A percentile compares a stretch with the other conserved stretches of the same genome.
Conservation (phyloP, 2,329 filamentous ascomycete species). For the Blastomyces percursus region DNA sequence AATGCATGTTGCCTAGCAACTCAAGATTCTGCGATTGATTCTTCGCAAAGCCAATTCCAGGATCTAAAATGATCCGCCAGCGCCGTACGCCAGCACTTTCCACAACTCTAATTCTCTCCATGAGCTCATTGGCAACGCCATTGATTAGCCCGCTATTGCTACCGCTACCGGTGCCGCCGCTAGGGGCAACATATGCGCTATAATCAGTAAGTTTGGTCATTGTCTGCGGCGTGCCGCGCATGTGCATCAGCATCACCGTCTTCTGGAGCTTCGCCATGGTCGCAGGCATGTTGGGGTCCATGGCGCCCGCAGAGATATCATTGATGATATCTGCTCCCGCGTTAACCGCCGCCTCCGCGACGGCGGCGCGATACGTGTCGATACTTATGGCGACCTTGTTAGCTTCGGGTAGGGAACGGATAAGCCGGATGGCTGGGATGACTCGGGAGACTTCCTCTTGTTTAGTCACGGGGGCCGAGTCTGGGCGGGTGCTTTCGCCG, state of each 20-base stretch:
- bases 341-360: constrained; percentile 63
- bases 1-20: constrained; percentile 55
- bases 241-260: constrained; percentile 82
- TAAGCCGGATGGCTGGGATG: constrained; percentile 63
- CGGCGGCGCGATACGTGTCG: constrained; percentile 81
- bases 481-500: constrained; percentile 82
- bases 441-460: constrained; percentile 69
- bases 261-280: constrained; percentile 67
- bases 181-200: constrained; percentile 33
- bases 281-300: constrained; percentile 72
- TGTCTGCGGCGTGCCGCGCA: constrained; percentile 74
- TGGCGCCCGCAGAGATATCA: constrained; percentile 72
- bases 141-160: constrained; percentile 45
- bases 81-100: constrained; percentile 69
- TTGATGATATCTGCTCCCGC: constrained; percentile 90
- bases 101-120: constrained; percentile 60
- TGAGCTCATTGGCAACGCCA: constrained; percentile 57
- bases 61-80: constrained; percentile 92
- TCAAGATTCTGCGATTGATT: constrained; percentile 68
- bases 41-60: constrained; percentile 91
- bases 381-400: constrained; percentile 63
- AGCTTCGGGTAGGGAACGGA: constrained; percentile 56
- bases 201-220: constrained; percentile 65
- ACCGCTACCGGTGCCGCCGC: neutral
- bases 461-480: constrained; percentile 54